Conservation (phyloP, 1,284 basidiomycete species). For the Ceratobasidium sp. region DNA sequence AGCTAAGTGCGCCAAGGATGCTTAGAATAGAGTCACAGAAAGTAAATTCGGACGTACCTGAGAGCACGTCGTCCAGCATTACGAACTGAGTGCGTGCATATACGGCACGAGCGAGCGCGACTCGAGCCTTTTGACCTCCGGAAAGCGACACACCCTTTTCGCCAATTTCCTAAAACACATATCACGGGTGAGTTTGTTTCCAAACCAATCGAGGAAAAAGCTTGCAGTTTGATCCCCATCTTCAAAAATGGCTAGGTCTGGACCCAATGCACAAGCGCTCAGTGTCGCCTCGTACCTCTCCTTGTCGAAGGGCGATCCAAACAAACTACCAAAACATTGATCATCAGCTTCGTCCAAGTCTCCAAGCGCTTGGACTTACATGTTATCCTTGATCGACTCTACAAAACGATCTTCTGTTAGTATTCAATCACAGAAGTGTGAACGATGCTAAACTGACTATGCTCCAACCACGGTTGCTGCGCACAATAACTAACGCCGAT, state of each 20-base stretch:
- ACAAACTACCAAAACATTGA: conserved; percentile 51
- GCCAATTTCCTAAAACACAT: conserved; percentile 21
- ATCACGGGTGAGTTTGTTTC: neutral
- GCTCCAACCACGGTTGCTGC: conserved; percentile 44
- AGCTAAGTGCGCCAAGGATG: neutral
- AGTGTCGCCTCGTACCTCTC: conserved; percentile 52
- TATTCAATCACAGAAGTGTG: too few species aligned
- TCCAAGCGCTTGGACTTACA: neutral
- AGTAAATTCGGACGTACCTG: neutral
- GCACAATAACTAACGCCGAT: conserved; percentile 40
- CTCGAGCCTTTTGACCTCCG: conserved; percentile 28
- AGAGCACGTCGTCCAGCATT: conserved; percentile 46
- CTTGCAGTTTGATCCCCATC: conserved; percentile 47
- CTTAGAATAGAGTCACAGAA: neutral
- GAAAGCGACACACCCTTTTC: conserved; percentile 36
- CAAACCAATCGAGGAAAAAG: conserved; percentile 11
- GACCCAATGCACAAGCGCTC: conserved; percentile 45
- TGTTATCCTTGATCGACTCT: conserved; percentile 32
- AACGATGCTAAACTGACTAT: neutral
- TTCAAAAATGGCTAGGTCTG: conserved; percentile 47
- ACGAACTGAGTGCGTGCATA: conserved; percentile 49
- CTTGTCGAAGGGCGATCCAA: conserved; percentile 53
- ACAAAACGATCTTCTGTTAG: neutral
- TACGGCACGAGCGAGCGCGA: conserved; percentile 46
- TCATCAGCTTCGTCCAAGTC: neutral